phyloP scores from a whole-genome alignment of 2,329 filamentous ascomycete genomes.

The Aureobasidium uvarum region DNA sequence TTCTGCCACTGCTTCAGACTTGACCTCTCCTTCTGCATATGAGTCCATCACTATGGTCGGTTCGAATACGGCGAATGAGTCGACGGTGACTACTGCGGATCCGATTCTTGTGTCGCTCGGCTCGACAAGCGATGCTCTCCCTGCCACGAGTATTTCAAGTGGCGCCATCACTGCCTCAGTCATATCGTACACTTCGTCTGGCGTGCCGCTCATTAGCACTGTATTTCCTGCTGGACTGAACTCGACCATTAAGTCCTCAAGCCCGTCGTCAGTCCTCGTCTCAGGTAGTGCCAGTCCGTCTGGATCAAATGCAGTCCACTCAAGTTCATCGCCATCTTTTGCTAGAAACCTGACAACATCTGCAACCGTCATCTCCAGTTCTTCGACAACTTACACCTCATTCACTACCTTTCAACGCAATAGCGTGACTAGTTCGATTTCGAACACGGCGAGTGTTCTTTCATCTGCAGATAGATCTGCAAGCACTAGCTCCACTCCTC shows the following conservation, averaged over 20 bases:
- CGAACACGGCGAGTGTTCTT: slow-evolving; percentile 1
- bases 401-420: slow-evolving; percentile 22
- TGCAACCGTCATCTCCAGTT: slow-evolving; percentile 17
- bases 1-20: slow-evolving; percentile 31
- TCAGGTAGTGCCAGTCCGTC: neutral
- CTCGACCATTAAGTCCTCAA: neutral
- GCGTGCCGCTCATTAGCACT: slow-evolving; percentile 2
- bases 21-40: slow-evolving; percentile 4
- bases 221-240: slow-evolving; percentile 11
- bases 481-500: slow-evolving; percentile 4
- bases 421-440: neutral
- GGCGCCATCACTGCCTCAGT: neutral
- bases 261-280: neutral
- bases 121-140: neutral
- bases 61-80: slow-evolving; percentile 15
- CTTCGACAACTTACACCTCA: slow-evolving; percentile 23
- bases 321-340: slow-evolving; percentile 17
- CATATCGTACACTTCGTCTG: slow-evolving; percentile 17
- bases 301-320: neutral
- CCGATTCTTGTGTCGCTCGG: neutral
- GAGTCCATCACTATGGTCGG: neutral
- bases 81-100: neutral
- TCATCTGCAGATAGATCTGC: neutral
- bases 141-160: neutral
- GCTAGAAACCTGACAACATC: slow-evolving; percentile 28